These are phyloP conservation scores for Przewalskia tangutica DNA, from an alignment of 257 asterid genomes.

Conservation along the genomic window DNA sequence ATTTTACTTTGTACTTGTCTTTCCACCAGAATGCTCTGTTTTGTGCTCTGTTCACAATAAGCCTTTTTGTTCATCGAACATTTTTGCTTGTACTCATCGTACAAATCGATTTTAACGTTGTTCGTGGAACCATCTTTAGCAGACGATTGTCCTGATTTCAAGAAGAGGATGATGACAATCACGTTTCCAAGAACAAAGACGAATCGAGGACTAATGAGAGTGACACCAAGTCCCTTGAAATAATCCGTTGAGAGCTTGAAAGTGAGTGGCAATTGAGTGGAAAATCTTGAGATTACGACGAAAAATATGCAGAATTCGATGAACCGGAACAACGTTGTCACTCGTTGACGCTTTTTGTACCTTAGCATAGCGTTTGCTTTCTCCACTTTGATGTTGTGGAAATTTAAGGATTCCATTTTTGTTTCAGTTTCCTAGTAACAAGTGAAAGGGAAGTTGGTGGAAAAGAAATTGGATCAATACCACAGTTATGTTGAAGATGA, in stretches of 20 bases:
- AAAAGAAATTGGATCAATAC: background rate
- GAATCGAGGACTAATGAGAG: conserved; percentile 38
- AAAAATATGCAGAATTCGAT: conserved; percentile 26
- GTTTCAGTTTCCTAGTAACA: background rate
- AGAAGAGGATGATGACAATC: conserved; percentile 44
- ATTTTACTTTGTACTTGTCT: conserved; percentile 11
- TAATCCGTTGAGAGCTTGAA: conserved; percentile 26
- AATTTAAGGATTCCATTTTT: conserved; percentile 22
- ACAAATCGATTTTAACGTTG: conserved; percentile 20
- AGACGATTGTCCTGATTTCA: conserved; percentile 37
- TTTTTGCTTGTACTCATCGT: conserved; percentile 43
- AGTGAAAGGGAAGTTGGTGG: background rate
- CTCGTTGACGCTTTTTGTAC: conserved; percentile 10
- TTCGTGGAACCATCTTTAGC: conserved; percentile 5
- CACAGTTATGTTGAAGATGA: background rate
- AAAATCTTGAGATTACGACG: conserved; percentile 22
- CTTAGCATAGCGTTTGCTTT: conserved; percentile 25
- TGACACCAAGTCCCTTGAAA: conserved; percentile 31
- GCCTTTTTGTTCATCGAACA: conserved; percentile 13
- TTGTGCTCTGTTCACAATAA: background rate
- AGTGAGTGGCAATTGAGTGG: conserved; percentile 25
- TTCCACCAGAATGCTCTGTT: background rate
- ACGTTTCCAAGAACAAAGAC: conserved; percentile 66
- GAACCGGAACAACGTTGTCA: conserved; percentile 26
- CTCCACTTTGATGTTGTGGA: conserved; percentile 27